Evolutionary conservation across 177 flowering plant genomes (phyloP).

Genomic region (Telopea speciosissima): DNA sequence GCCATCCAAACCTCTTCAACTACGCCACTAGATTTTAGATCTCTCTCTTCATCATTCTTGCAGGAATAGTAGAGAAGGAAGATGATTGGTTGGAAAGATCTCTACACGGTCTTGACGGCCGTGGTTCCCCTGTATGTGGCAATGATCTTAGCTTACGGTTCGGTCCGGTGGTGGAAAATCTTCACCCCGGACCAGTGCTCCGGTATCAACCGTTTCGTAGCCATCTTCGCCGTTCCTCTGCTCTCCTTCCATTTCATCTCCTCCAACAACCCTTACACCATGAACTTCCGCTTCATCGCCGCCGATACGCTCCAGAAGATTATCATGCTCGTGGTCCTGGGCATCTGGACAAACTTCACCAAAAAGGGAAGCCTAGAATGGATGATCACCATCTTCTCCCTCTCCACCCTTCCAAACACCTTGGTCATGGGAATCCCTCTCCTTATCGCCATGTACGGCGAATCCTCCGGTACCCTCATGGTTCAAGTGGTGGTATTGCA

Average conservation of each 20-base stretch:
- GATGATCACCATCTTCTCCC: slow-evolving; percentile 82
- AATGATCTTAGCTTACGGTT: slow-evolving; percentile 89
- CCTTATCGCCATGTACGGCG: slow-evolving; percentile 77
- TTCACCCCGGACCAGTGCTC: slow-evolving; percentile 94
- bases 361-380: slow-evolving; percentile 65
- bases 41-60: too few species aligned
- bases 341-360: slow-evolving; percentile 54
- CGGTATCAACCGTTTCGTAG: slow-evolving; percentile 92
- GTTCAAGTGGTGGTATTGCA: slow-evolving; percentile 88
- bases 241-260: slow-evolving; percentile 92
- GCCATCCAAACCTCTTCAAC: slow-evolving; percentile 4
- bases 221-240: slow-evolving; percentile 90
- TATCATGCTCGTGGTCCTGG: slow-evolving; percentile 56
- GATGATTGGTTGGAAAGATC: slow-evolving; percentile 72
- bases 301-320: slow-evolving; percentile 89
- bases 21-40: not conserved
- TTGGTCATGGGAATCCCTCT: slow-evolving; percentile 93
- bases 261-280: slow-evolving; percentile 63
- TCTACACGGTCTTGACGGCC: slow-evolving; percentile 77
- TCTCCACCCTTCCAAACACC: slow-evolving; percentile 88
- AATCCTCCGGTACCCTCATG: slow-evolving; percentile 63
- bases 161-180: slow-evolving; percentile 94
- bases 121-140: slow-evolving; percentile 88
- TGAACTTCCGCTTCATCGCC: slow-evolving; percentile 83
- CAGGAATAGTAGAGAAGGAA: slow-evolving; percentile 1